Evolutionary conservation across 495 filamentous ascomycete species (phyloP).

Genomic region (Endocarpon pusillum): DNA sequence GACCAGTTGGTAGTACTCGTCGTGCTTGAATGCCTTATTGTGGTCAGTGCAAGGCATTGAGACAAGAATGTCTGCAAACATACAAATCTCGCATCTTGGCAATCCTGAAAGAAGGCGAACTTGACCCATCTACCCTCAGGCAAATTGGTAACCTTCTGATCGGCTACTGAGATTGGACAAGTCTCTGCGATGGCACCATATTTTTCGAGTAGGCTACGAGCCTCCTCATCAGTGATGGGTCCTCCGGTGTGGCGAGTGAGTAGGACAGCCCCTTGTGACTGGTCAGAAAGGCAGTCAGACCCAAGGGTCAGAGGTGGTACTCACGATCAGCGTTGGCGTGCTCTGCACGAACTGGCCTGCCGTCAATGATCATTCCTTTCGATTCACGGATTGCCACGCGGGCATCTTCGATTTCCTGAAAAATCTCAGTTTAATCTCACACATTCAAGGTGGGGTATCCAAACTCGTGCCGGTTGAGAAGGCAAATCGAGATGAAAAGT

Average conservation of each 20-base stretch:
- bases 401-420: constrained; percentile 25
- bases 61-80: constrained; percentile 1
- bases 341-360: constrained; percentile 42
- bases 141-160: constrained; percentile 19
- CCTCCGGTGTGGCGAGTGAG: constrained; percentile 26
- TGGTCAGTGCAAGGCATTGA: constrained; percentile 4
- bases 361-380: constrained; percentile 29
- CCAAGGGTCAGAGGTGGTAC: constrained; percentile 9
- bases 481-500: too few relatives aligned
- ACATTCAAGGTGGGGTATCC: neutral
- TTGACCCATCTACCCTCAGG: constrained; percentile 32
- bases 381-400: constrained; percentile 28
- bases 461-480: neutral
- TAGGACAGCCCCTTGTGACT: constrained; percentile 28
- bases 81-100: constrained; percentile 19
- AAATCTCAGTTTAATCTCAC: constrained; percentile 14
- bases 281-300: constrained; percentile 1
- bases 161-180: constrained; percentile 14
- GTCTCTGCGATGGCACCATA: constrained; percentile 12
- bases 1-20: constrained; percentile 1
- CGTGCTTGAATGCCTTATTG: constrained; percentile 7
- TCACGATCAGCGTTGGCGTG: constrained; percentile 35
- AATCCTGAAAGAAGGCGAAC: constrained; percentile 25
- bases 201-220: constrained; percentile 17
- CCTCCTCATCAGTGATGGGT: constrained; percentile 24